Evolutionary conservation across 192 early-diverging fungal species (phyloP).

Genomic region (Mortierella hygrophila): DNA sequence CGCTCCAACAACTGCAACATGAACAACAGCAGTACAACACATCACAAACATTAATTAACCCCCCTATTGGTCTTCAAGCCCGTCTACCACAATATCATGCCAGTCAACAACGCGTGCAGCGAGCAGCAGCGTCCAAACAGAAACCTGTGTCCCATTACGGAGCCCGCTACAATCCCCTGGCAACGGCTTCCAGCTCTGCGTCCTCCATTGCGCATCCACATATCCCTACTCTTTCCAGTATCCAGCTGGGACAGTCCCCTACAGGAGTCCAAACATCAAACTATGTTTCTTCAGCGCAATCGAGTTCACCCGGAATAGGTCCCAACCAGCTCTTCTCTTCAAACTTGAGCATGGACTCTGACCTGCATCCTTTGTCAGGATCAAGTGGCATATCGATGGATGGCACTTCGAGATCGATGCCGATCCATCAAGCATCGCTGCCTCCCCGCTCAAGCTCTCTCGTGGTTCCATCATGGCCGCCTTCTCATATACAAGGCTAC

Average conservation of each 20-base stretch:
- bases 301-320: neutral
- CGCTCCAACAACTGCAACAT: neutral
- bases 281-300: constrained; percentile 1
- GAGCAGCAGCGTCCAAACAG: constrained; percentile 17
- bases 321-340: constrained; percentile 1
- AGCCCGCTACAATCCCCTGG: constrained; percentile 24
- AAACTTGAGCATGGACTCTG: neutral
- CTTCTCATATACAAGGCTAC: constrained; percentile 16
- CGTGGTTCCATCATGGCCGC: constrained; percentile 16
- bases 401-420: neutral
- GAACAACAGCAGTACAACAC: constrained; percentile 1
- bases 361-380: neutral
- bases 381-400: neutral
- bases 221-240: neutral
- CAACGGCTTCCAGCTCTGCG: neutral
- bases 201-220: neutral
- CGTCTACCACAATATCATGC: constrained; percentile 15
- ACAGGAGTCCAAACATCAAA: neutral
- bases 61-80: neutral
- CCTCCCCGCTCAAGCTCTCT: constrained; percentile 10
- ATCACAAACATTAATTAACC: neutral
- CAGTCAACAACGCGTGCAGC: constrained; percentile 1
- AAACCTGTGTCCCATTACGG: constrained; percentile 28
- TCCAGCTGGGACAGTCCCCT: neutral
- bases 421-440: constrained; percentile 4